These are phyloP conservation scores for Metschnikowia santaceciliae DNA, from an alignment of 805 yeast genomes.

Conservation along the genomic window DNA sequence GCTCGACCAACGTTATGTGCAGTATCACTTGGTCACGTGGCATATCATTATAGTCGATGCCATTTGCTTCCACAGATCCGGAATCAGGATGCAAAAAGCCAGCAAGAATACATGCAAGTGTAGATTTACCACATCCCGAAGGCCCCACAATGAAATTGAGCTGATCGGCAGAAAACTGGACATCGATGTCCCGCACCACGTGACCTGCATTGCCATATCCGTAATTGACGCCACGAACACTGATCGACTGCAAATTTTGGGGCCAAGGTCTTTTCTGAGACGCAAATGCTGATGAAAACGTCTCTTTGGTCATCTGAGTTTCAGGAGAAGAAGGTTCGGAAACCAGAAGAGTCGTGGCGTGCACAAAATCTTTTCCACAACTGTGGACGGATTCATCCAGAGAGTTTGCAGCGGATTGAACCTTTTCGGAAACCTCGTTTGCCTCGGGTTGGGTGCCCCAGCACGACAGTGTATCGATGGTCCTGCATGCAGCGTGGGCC, in stretches of 20 bases:
- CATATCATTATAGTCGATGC: conserved; percentile 40
- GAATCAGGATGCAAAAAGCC: conserved; percentile 48
- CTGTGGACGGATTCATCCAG: neutral
- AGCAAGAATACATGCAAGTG: conserved; percentile 61
- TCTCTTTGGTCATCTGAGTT: neutral
- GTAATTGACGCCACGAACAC: conserved; percentile 47
- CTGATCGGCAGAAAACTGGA: conserved; percentile 43
- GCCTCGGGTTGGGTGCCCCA: neutral
- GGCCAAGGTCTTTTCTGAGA: neutral
- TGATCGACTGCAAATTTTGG: neutral
- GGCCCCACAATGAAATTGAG: conserved; percentile 72
- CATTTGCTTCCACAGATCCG: conserved; percentile 63
- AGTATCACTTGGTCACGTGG: conserved; percentile 51
- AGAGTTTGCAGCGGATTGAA: neutral
- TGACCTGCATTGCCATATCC: conserved; percentile 46
- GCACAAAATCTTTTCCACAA: neutral
- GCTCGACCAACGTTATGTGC: conserved; percentile 72
- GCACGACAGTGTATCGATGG: conserved; percentile 36
- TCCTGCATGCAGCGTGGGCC: conserved; percentile 64
- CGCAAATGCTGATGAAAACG: neutral
- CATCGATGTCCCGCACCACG: conserved; percentile 46
- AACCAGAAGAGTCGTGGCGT: neutral
- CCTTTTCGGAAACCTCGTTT: neutral
- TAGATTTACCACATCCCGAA: conserved; percentile 94
- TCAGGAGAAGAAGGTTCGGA: neutral